phyloP scores from a whole-genome alignment of 2,329 filamentous ascomycete species.

The Cytospora piceae region DNA sequence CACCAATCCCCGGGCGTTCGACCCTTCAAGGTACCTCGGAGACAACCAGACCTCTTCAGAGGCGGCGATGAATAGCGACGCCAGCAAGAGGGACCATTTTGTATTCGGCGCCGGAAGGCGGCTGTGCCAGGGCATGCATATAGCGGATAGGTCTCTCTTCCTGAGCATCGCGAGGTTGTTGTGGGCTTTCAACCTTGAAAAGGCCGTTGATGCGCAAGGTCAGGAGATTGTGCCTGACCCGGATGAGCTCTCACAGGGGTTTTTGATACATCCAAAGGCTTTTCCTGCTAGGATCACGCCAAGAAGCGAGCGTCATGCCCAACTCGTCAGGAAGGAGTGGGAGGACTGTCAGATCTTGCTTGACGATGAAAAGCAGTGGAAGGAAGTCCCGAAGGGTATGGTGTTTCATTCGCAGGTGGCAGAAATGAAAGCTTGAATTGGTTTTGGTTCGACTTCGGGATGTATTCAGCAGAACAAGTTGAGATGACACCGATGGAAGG shows the following conservation, averaged over 20 bases:
- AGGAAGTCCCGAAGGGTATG: conserved; percentile 26
- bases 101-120: conserved; percentile 60
- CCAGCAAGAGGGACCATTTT: conserved; percentile 53
- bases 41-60: conserved; percentile 35
- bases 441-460: no score
- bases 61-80: conserved; percentile 38
- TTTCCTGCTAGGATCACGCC: conserved; percentile 23
- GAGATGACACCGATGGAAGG: neutral
- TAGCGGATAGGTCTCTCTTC: conserved; percentile 54
- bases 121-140: conserved; percentile 61
- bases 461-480: neutral
- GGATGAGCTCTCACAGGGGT: conserved; percentile 12
- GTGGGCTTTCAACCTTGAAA: conserved; percentile 47
- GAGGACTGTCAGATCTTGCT: conserved; percentile 23
- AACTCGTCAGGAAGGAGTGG: conserved; percentile 15
- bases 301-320: conserved; percentile 17
- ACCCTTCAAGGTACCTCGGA: conserved; percentile 44
- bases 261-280: conserved; percentile 20
- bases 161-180: conserved; percentile 51
- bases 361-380: conserved; percentile 27
- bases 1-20: conserved; percentile 46
- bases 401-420: conserved; percentile 3
- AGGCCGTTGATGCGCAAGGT: conserved; percentile 11
- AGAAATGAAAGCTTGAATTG: conserved; percentile 7
- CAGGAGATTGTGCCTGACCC: conserved; percentile 17